These are phyloP conservation scores for Tolypocladium inflatum DNA, from an alignment of 2,329 filamentous ascomycete genomes.

Conservation along the genomic window DNA sequence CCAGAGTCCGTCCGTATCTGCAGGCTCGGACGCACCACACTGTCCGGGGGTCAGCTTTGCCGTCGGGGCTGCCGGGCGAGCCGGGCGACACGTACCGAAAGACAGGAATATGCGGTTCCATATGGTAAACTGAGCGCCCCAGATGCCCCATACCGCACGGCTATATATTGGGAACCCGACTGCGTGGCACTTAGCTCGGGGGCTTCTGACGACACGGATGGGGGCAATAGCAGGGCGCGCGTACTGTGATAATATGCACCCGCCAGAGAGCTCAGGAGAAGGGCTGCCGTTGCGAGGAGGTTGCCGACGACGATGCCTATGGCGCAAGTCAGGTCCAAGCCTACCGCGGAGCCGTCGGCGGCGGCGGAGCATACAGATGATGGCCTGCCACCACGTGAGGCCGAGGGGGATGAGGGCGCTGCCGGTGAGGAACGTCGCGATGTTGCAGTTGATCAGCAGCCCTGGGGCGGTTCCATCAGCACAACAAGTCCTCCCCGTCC, in stretches of 20 bases:
- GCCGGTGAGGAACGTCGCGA: conserved; percentile 29
- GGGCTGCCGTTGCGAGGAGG: conserved; percentile 25
- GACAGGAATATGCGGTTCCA: conserved; percentile 32
- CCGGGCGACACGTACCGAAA: too few relatives aligned
- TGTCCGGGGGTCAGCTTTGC: conserved; percentile 1
- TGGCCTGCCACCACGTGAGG: conserved; percentile 31
- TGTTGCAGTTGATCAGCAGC: conserved; percentile 37
- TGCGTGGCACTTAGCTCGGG: conserved; percentile 2
- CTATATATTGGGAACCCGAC: conserved; percentile 29
- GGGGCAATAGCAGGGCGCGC: background rate
- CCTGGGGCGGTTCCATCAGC: conserved; percentile 13
- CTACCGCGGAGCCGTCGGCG: background rate
- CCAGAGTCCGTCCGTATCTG: too few relatives aligned
- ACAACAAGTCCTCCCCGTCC: too few relatives aligned
- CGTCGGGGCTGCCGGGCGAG: too few relatives aligned
- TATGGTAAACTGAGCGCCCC: conserved; percentile 30
- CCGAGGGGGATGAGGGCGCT: conserved; percentile 31
- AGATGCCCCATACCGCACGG: conserved; percentile 29
- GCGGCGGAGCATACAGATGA: conserved; percentile 21
- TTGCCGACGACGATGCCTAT: conserved; percentile 27
- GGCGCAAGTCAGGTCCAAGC: background rate
- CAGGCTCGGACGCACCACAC: conserved; percentile 11
- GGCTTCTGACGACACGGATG: background rate
- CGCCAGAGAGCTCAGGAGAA: conserved; percentile 32
- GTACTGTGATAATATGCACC: conserved; percentile 31